phyloP scores from a whole-genome alignment of 2,329 filamentous ascomycete species.

The Lanzia echinophila region DNA sequence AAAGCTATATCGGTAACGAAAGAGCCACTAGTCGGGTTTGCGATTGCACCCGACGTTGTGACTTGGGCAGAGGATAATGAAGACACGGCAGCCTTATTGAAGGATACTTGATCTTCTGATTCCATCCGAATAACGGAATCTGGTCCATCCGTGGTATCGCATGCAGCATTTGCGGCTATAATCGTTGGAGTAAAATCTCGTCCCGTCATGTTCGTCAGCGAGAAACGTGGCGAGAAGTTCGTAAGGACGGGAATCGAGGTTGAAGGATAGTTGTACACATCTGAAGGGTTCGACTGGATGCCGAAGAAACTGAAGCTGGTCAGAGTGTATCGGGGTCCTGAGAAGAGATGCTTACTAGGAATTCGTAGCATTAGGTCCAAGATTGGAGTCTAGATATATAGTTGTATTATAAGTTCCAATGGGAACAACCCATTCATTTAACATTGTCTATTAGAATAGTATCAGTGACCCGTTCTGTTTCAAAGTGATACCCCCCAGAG shows the following conservation, averaged over 20 bases:
- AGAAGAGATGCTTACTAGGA: neutral
- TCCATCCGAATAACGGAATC: slow-evolving; percentile 4
- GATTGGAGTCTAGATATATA: slow-evolving; percentile 1
- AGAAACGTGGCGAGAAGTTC: slow-evolving; percentile 9
- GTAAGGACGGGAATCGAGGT: slow-evolving; percentile 1
- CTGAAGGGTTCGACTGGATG: slow-evolving; percentile 2
- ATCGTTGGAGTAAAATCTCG: slow-evolving; percentile 1
- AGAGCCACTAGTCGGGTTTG: neutral
- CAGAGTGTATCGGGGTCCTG: too few species aligned
- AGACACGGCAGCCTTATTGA: neutral
- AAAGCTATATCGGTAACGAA: neutral
- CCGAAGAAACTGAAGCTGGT: slow-evolving; percentile 8
- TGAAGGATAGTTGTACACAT: neutral
- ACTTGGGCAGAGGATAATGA: slow-evolving; percentile 3
- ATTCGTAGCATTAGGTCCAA: slow-evolving; percentile 5
- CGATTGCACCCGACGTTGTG: neutral
- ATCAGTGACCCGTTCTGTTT: neutral
- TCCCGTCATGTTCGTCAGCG: slow-evolving; percentile 6
- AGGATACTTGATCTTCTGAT: slow-evolving; percentile 4
- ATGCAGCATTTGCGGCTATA: neutral
- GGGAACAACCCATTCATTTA: slow-evolving; percentile 4
- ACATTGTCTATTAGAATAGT: neutral
- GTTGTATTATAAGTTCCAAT: neutral
- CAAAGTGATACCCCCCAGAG: neutral
- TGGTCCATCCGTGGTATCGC: neutral